phyloP scores from a whole-genome alignment of 768 basidiomycete species.

The Trametes cubensis region DNA sequence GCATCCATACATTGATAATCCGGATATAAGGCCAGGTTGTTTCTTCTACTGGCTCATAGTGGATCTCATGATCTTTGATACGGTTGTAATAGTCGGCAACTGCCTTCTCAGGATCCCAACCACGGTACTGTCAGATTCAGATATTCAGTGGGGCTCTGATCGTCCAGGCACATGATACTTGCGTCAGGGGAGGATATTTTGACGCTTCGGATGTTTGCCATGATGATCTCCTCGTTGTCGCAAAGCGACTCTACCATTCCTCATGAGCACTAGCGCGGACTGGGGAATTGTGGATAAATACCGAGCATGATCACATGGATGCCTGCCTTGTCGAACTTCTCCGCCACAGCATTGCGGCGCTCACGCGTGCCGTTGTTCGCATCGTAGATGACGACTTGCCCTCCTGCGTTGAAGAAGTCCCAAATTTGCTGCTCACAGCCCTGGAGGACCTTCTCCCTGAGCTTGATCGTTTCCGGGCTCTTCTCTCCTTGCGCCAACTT shows the following conservation, averaged over 20 bases:
- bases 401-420: conserved; percentile 84
- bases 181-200: conserved; percentile 99
- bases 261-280: conserved; percentile 7
- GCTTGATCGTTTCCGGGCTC: conserved; percentile 73
- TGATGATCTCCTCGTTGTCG: conserved; percentile 90
- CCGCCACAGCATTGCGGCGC: conserved; percentile 68
- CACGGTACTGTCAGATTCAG: conserved; percentile 67
- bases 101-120: conserved; percentile 91
- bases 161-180: conserved; percentile 35
- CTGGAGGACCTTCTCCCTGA: conserved; percentile 72
- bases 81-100: conserved; percentile 91
- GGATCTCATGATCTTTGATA: conserved; percentile 81
- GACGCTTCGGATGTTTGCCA: conserved; percentile 92
- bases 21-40: conserved; percentile 92
- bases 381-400: conserved; percentile 98
- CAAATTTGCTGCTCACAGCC: conserved; percentile 90
- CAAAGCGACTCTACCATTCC: conserved; percentile 76
- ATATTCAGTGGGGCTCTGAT: background rate
- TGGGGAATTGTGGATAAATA: conserved; percentile 36
- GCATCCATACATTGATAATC: conserved; percentile 75
- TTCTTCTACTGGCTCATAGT: conserved; percentile 92
- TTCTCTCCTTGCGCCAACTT: conserved; percentile 58
- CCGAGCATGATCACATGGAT: conserved; percentile 95
- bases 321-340: conserved; percentile 83
- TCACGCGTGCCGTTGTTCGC: conserved; percentile 88